phyloP scores from a whole-genome alignment of 805 yeast genomes.

The Blastobotrys americana region DNA sequence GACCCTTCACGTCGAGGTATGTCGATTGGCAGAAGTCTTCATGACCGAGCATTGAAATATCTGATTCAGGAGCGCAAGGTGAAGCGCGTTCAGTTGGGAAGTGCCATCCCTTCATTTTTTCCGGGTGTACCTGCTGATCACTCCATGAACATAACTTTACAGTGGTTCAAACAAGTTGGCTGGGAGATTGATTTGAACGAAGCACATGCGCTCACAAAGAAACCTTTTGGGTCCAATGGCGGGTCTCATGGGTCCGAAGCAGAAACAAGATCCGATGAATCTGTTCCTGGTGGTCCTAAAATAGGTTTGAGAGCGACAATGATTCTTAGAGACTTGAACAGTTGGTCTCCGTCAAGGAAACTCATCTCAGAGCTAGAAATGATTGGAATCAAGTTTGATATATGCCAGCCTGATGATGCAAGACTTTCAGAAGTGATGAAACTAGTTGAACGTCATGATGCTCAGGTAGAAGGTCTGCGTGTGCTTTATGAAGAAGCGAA shows the following conservation, averaged over 20 bases:
- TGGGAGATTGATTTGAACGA: conserved; percentile 17
- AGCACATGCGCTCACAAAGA: conserved; percentile 7
- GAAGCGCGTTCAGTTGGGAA: conserved; percentile 37
- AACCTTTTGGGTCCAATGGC: conserved; percentile 3
- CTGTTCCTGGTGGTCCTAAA: not conserved
- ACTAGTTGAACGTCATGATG: conserved; percentile 31
- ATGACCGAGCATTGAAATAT: conserved; percentile 46
- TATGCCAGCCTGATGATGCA: conserved; percentile 33
- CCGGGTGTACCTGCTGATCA: conserved; percentile 16
- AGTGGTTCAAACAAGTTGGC: conserved; percentile 23
- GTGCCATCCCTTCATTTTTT: conserved; percentile 41
- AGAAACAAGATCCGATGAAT: not conserved
- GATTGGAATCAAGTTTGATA: conserved; percentile 50
- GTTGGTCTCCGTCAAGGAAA: conserved; percentile 50
- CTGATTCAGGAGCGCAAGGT: conserved; percentile 40
- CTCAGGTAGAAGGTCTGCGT: conserved; percentile 18
- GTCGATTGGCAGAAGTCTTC: conserved; percentile 48
- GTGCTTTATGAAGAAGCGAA: conserved; percentile 23
- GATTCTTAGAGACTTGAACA: conserved; percentile 36
- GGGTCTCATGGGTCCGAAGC: conserved; percentile 1
- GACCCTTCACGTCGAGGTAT: conserved; percentile 48
- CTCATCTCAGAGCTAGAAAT: conserved; percentile 48
- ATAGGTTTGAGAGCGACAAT: conserved; percentile 23
- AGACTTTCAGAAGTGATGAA: conserved; percentile 33
- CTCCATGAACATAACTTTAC: conserved; percentile 14